phyloP scores from a whole-genome alignment of 176 grass and related monocot genomes.

The Eragrostis curvula region DNA sequence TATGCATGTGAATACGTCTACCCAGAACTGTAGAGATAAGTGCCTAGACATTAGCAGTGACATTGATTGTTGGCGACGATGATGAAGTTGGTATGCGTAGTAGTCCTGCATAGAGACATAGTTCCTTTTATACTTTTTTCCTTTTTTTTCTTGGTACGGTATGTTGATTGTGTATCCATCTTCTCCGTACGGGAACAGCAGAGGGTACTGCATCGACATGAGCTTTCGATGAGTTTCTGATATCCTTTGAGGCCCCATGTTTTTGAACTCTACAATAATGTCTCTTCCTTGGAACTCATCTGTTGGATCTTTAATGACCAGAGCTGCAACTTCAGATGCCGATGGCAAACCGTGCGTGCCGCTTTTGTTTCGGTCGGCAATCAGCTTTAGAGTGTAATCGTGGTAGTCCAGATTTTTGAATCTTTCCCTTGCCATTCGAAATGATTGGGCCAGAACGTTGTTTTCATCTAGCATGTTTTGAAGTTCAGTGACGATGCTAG shows the following conservation, averaged over 20 bases:
- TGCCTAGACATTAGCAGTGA: not conserved
- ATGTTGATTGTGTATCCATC: slow-evolving; percentile 20
- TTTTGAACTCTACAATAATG: not conserved
- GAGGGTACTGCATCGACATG: slow-evolving; percentile 18
- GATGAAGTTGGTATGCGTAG: slow-evolving; percentile 4
- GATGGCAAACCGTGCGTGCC: slow-evolving; percentile 22
- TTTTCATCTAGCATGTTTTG: slow-evolving; percentile 14
- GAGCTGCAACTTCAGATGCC: slow-evolving; percentile 11
- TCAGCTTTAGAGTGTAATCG: not conserved
- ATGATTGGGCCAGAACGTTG: slow-evolving; percentile 33
- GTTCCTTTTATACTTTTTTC: not conserved
- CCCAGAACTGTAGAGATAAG: not conserved
- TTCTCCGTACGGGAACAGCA: slow-evolving; percentile 4
- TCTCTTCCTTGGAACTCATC: not conserved
- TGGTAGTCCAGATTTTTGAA: slow-evolving; percentile 23
- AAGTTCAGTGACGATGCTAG: not conserved
- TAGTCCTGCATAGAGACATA: slow-evolving; percentile 33
- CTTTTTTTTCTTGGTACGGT: not conserved
- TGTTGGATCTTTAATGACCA: slow-evolving; percentile 27
- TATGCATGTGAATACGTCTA: not conserved
- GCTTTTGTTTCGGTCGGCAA: not conserved
- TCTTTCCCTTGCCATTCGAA: slow-evolving; percentile 41
- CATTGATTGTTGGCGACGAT: not conserved
- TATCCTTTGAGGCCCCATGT: slow-evolving; percentile 12
- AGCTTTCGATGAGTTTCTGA: slow-evolving; percentile 33